Conservation (phyloP, 106 monocot species). For the Dendrobium nobile region DNA sequence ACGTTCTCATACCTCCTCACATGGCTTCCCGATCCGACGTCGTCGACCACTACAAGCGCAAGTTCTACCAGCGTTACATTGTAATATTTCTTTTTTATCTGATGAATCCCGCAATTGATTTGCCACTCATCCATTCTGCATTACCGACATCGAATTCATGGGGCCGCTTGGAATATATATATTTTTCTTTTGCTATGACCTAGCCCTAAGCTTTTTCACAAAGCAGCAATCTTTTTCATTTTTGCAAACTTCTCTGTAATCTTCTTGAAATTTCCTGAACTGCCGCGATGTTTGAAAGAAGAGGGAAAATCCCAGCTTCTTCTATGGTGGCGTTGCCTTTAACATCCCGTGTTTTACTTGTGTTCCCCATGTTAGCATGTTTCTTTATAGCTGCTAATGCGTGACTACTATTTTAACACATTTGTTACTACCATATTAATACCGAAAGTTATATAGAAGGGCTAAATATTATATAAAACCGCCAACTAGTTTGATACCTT, state of each 20-base stretch:
- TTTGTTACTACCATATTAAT: not conserved
- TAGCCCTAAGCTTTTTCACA: not conserved
- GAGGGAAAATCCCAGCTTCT: not conserved
- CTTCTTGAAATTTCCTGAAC: not conserved
- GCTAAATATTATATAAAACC: too few species aligned
- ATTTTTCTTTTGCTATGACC: not conserved
- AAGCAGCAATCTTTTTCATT: not conserved
- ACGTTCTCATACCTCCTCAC: conserved; percentile 65
- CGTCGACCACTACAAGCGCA: conserved; percentile 67
- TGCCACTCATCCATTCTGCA: not conserved
- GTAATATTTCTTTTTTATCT: conserved; percentile 12
- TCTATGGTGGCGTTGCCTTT: not conserved
- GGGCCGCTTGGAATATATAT: not conserved
- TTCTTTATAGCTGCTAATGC: not conserved
- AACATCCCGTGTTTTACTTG: not conserved
- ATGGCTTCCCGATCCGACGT: conserved; percentile 51
- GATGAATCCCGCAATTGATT: not conserved
- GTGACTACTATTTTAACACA: not conserved
- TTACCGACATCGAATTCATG: not conserved
- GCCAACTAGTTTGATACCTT: not conserved
- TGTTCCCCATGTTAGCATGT: not conserved
- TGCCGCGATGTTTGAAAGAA: not conserved
- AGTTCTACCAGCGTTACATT: conserved; percentile 76
- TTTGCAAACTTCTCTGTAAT: not conserved
- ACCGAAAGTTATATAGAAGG: not conserved